Conservation (phyloP, 805 yeast genomes). For the Suhomyces kilbournensis region DNA sequence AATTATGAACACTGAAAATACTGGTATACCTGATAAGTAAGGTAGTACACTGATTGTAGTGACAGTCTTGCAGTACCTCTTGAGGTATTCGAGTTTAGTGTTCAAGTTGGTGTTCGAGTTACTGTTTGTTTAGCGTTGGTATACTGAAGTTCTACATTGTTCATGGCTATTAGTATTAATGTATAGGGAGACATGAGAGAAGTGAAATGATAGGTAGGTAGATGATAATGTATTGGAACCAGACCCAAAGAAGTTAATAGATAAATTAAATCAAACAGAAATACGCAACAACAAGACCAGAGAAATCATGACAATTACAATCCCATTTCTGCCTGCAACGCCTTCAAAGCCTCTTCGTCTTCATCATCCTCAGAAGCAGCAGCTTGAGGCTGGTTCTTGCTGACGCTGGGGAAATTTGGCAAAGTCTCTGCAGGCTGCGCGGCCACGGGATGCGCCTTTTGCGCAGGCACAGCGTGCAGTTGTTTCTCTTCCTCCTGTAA, state of each 20-base stretch:
- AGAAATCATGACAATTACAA: conserved; percentile 31
- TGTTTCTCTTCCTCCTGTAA: conserved; percentile 80
- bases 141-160: not conserved
- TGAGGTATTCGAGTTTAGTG: not conserved
- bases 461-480: conserved; percentile 26
- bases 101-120: not conserved
- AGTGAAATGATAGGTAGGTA: not conserved
- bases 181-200: not conserved
- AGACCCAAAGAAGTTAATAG: not conserved
- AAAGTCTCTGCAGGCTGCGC: conserved; percentile 19
- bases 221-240: not conserved
- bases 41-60: no score
- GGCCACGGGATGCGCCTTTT: conserved; percentile 17
- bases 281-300: not conserved
- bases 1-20: not conserved
- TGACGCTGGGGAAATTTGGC: conserved; percentile 46
- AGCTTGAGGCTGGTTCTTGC: conserved; percentile 38
- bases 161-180: not conserved
- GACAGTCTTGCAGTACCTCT: no score
- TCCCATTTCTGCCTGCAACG: conserved; percentile 85
- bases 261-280: not conserved
- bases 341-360: conserved; percentile 78
- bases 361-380: conserved; percentile 60
- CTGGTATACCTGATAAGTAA: no score
- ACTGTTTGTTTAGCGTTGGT: not conserved